Evolutionary conservation across 1,284 basidiomycete species (phyloP).

Genomic region (Pascua sp.): DNA sequence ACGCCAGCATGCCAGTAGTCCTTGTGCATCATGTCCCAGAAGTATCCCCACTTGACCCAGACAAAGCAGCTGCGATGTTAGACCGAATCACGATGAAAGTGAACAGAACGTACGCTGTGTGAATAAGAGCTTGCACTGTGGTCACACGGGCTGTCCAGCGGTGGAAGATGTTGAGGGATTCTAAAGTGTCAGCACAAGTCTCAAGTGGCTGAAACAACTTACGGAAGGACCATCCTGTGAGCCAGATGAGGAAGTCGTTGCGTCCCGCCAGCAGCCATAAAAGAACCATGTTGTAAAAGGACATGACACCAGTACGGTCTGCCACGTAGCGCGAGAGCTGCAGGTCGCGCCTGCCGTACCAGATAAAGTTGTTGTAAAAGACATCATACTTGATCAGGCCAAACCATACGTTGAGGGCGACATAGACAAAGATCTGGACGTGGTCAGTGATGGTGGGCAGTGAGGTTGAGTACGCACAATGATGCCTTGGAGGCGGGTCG

Average conservation of each 20-base stretch:
- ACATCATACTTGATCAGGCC: slow-evolving; percentile 55
- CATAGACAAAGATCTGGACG: slow-evolving; percentile 26
- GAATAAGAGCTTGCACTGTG: slow-evolving; percentile 26
- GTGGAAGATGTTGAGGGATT: slow-evolving; percentile 32
- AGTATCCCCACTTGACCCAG: slow-evolving; percentile 1
- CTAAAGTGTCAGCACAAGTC: background rate
- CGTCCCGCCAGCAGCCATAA: slow-evolving; percentile 29
- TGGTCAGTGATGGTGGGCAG: background rate
- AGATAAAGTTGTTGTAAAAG: slow-evolving; percentile 46
- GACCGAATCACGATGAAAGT: no score
- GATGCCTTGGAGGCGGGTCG: slow-evolving; percentile 28
- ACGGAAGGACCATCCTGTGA: slow-evolving; percentile 34
- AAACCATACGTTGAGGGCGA: slow-evolving; percentile 34
- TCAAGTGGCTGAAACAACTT: background rate
- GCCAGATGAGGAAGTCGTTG: slow-evolving; percentile 36
- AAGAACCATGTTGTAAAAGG: slow-evolving; percentile 31
- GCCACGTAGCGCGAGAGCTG: slow-evolving; percentile 26
- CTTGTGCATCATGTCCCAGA: background rate
- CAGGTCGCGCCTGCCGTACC: slow-evolving; percentile 1
- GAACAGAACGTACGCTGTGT: slow-evolving; percentile 14
- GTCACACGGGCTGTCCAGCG: slow-evolving; percentile 29
- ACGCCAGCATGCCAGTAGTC: slow-evolving; percentile 15
- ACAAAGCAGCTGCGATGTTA: background rate
- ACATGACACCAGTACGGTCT: slow-evolving; percentile 33
- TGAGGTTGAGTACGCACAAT: slow-evolving; percentile 13